These are phyloP conservation scores for Pyrus bretschneideri DNA, from an alignment of 306 rosid genomes.

Conservation along the genomic window DNA sequence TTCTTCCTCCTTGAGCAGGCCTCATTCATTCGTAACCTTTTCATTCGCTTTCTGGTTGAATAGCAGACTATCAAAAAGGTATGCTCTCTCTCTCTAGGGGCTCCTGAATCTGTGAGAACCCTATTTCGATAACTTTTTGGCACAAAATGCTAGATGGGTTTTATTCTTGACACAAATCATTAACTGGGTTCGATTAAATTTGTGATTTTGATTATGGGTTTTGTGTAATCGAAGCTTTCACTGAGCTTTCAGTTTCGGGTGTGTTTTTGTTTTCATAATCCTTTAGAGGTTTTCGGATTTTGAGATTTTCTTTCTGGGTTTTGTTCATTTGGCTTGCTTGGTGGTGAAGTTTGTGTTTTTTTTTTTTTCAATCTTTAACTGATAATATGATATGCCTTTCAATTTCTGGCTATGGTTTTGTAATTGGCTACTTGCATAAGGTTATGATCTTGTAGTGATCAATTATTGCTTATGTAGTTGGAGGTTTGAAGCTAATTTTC, in stretches of 20 bases:
- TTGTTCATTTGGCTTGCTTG: slow-evolving; percentile 9
- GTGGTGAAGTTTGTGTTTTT: neutral
- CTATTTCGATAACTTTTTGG: neutral
- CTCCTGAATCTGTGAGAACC: slow-evolving; percentile 1
- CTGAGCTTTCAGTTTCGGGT: slow-evolving; percentile 15
- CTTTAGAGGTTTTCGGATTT: neutral
- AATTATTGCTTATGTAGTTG: neutral
- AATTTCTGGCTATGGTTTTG: neutral
- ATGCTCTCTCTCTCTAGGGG: slow-evolving; percentile 1
- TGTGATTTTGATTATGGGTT: slow-evolving; percentile 32
- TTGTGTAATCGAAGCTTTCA: slow-evolving; percentile 17
- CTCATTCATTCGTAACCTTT: slow-evolving; percentile 18
- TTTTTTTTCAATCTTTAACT: neutral
- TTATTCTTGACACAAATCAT: slow-evolving; percentile 5
- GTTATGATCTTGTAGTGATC: neutral
- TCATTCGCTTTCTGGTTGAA: slow-evolving; percentile 35
- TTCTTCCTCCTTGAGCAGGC: slow-evolving; percentile 4
- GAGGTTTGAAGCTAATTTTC: neutral
- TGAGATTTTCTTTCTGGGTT: slow-evolving; percentile 6
- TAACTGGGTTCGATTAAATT: slow-evolving; percentile 24
- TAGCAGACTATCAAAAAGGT: slow-evolving; percentile 17
- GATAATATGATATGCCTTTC: neutral
- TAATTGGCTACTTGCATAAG: neutral
- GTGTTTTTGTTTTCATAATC: slow-evolving; percentile 1
- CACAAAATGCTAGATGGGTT: slow-evolving; percentile 27